phyloP scores from a whole-genome alignment of 495 filamentous ascomycete genomes.

The Lasiosphaeria ovina region DNA sequence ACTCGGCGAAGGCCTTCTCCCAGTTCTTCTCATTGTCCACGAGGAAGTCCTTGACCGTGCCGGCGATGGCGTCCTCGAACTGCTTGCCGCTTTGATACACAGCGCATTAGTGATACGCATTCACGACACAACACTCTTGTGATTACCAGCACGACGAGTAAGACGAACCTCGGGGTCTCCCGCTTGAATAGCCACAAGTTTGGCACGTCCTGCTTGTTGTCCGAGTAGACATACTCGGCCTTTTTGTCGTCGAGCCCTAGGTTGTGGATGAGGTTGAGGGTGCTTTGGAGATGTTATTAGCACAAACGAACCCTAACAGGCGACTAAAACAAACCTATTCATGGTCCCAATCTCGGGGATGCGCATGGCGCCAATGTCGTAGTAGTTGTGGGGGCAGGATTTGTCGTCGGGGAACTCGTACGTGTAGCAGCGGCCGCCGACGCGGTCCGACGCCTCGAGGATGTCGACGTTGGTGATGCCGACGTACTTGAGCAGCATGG shows the following conservation, averaged over 20 bases:
- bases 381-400: constrained; percentile 36
- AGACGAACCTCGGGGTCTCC: neutral
- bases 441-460: constrained; percentile 28
- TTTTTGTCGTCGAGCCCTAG: neutral
- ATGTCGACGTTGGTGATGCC: constrained; percentile 29
- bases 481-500: constrained; percentile 35
- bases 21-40: neutral
- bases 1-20: neutral
- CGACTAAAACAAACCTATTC: constrained; percentile 6
- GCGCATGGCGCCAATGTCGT: constrained; percentile 46
- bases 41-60: neutral
- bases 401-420: constrained; percentile 25
- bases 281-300: neutral
- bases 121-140: neutral
- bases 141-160: neutral
- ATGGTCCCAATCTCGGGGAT: constrained; percentile 35
- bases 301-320: neutral
- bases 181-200: constrained; percentile 5
- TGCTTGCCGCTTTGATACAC: neutral
- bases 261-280: constrained; percentile 2
- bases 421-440: constrained; percentile 35
- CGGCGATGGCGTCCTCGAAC: neutral
- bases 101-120: too few relatives aligned
- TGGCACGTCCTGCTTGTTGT: neutral
- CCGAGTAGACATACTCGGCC: constrained; percentile 7